A percentile compares a stretch with the other conserved stretches of the same genome.
phyloP scores from a whole-genome alignment of 164 flowering plant genomes.

The Annona squamosa region DNA sequence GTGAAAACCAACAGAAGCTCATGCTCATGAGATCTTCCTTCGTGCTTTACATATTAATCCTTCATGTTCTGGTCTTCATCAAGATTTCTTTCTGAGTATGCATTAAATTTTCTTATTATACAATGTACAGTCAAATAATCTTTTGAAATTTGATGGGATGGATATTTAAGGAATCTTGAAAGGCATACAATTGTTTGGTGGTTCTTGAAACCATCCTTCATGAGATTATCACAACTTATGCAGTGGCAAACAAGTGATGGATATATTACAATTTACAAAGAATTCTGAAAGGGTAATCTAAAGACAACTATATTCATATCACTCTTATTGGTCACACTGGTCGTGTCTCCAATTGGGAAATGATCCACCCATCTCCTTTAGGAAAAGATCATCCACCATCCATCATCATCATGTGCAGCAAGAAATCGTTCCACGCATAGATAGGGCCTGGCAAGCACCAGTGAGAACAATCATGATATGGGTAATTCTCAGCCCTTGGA shows the following conservation, averaged over 20 bases:
- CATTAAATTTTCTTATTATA: neutral
- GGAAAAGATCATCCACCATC: constrained; percentile 6
- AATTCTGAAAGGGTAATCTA: neutral
- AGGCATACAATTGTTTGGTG: too few species aligned
- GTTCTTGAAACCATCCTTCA: too few species aligned
- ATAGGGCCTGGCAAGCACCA: constrained; percentile 46
- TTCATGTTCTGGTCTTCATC: constrained; percentile 79
- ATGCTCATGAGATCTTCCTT: constrained; percentile 73
- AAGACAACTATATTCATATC: too few species aligned
- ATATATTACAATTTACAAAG: too few species aligned
- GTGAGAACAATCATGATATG: constrained; percentile 35
- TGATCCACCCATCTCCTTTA: neutral
- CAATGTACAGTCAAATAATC: neutral
- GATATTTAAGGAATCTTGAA: too few species aligned
- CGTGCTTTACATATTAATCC: constrained; percentile 68
- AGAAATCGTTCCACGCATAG: constrained; percentile 35
- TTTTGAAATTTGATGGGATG: too few species aligned
- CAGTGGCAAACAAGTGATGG: too few species aligned
- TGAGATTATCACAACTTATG: too few species aligned
- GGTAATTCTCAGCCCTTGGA: constrained; percentile 19
- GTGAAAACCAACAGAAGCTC: constrained; percentile 50
- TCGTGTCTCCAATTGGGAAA: neutral
- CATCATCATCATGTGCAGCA: constrained; percentile 34
- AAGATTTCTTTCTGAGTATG: constrained; percentile 57
- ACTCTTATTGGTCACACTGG: neutral